phyloP scores from a whole-genome alignment of 768 basidiomycete species.

The Leccinum disarticulatum region DNA sequence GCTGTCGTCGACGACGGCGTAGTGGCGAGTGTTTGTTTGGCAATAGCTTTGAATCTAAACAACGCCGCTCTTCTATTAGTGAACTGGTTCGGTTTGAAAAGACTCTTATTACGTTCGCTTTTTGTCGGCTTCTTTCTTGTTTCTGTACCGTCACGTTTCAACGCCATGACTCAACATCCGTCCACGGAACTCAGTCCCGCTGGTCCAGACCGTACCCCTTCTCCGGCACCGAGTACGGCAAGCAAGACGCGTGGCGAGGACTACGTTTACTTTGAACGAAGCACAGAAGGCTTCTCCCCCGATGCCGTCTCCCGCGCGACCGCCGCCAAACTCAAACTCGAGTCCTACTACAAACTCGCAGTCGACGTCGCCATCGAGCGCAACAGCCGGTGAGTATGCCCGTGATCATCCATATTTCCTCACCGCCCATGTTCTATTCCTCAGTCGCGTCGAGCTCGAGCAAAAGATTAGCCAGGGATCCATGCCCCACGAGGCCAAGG shows the following conservation, averaged over 20 bases:
- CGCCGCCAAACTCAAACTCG: conserved; percentile 93
- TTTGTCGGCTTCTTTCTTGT: conserved; percentile 6
- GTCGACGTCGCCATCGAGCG: conserved; percentile 96
- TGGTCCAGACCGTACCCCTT: conserved; percentile 29
- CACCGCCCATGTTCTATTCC: background rate
- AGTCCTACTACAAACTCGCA: conserved; percentile 97
- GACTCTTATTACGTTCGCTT: conserved; percentile 26
- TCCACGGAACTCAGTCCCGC: conserved; percentile 29
- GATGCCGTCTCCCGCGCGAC: conserved; percentile 88
- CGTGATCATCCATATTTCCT: conserved; percentile 5
- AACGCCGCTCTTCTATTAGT: conserved; percentile 11
- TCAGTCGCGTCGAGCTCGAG: conserved; percentile 87
- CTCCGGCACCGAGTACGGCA: conserved; percentile 32
- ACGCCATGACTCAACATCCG: conserved; percentile 32
- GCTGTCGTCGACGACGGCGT: background rate
- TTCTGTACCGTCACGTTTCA: conserved; percentile 1
- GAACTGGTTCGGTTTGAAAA: background rate
- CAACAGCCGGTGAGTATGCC: conserved; percentile 71
- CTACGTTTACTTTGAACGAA: conserved; percentile 96
- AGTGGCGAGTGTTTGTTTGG: conserved; percentile 33
- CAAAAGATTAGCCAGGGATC: conserved; percentile 75
- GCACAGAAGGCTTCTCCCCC: conserved; percentile 77
- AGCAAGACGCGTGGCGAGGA: conserved; percentile 38
- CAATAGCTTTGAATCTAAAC: conserved; percentile 34
- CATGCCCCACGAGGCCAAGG: conserved; percentile 78